phyloP scores from a whole-genome alignment of 352 stramenopile genomes.

The Globisporangium cystogenes region DNA sequence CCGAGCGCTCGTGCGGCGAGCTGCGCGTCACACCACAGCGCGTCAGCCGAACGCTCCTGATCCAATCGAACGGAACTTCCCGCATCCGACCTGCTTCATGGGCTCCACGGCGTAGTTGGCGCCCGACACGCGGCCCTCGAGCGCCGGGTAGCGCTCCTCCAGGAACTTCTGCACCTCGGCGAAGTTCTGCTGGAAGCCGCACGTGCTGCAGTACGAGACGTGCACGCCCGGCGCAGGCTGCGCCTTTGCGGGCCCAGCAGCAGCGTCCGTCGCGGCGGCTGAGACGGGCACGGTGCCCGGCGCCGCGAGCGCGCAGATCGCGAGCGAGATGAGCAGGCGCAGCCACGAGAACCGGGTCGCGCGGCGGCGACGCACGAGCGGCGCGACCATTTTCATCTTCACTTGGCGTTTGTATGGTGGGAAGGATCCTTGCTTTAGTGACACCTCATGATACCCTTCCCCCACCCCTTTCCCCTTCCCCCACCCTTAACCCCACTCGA shows the following conservation, averaged over 20 bases:
- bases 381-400: neutral
- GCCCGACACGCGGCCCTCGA: conserved; percentile 58
- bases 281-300: conserved; percentile 8
- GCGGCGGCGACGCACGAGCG: conserved; percentile 11
- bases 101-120: conserved; percentile 55
- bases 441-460: too few relatives aligned
- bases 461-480: too few relatives aligned
- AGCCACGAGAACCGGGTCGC: conserved; percentile 22
- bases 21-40: conserved; percentile 14
- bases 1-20: conserved; percentile 34
- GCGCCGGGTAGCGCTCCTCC: conserved; percentile 69
- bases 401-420: conserved; percentile 2
- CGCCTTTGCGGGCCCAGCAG: too few relatives aligned
- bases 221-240: conserved; percentile 16
- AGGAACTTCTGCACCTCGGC: conserved; percentile 56
- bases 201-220: conserved; percentile 66
- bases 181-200: conserved; percentile 81
- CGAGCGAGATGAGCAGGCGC: conserved; percentile 19
- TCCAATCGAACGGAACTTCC: neutral
- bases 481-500: too few relatives aligned
- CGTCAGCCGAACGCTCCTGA: neutral
- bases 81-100: conserved; percentile 27
- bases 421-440: too few relatives aligned
- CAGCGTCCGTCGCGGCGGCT: too few relatives aligned
- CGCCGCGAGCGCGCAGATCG: conserved; percentile 21